Conservation (phyloP, 1,139 yeast genomes). For the Protomyces inouyei region DNA sequence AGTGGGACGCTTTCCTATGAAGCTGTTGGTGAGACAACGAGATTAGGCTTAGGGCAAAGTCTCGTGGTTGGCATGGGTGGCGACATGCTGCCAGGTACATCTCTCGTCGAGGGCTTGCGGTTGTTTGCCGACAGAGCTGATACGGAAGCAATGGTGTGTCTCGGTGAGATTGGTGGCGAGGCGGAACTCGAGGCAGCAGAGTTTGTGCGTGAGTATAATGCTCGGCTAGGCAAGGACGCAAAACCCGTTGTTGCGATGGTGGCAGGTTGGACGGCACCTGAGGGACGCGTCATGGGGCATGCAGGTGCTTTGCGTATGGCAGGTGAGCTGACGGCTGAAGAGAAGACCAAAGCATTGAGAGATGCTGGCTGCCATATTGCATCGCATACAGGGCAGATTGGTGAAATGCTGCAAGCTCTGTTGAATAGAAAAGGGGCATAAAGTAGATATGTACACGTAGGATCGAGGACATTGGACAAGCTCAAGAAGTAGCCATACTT, state of each 20-base stretch:
- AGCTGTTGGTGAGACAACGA: constrained; percentile 17
- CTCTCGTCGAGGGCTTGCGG: constrained; percentile 19
- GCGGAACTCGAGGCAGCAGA: constrained; percentile 22
- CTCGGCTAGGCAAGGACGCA: not conserved
- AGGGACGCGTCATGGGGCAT: constrained; percentile 18
- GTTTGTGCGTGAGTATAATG: not conserved
- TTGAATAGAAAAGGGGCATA: not conserved
- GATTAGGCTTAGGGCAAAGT: constrained; percentile 18
- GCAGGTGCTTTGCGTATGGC: constrained; percentile 19
- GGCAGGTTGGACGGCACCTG: constrained; percentile 23
- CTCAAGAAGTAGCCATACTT: not conserved
- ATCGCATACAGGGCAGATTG: constrained; percentile 13
- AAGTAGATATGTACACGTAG: not conserved
- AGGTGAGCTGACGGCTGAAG: constrained; percentile 15
- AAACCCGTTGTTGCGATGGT: constrained; percentile 20
- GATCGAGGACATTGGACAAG: not conserved
- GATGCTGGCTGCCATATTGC: constrained; percentile 14
- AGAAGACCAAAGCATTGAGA: constrained; percentile 3
- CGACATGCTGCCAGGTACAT: constrained; percentile 22
- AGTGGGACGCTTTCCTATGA: constrained; percentile 19
- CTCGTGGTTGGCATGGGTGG: constrained; percentile 23
- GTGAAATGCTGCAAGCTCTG: not conserved
- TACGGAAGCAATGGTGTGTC: constrained; percentile 7
- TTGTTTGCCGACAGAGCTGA: constrained; percentile 4
- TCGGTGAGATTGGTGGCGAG: constrained; percentile 23